Base-by-base conservation (phyloP, 2,329 filamentous ascomycete species). In the Fusarium tanahbumbuense region DNA sequence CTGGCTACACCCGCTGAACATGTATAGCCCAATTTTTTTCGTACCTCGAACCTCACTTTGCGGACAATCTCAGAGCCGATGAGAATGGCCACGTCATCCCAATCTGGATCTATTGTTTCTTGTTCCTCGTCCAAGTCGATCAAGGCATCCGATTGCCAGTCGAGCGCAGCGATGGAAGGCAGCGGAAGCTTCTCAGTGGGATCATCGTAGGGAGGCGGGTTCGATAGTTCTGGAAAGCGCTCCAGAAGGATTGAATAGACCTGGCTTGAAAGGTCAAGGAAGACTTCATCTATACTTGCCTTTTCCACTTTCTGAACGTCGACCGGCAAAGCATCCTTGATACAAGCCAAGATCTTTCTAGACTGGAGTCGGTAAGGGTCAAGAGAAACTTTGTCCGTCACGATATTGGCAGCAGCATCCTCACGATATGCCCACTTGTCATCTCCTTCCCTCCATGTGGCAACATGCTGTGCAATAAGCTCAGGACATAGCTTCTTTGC, bases 271-370 rank as follows among this genome's bases (percentile, higher is more conserved):
- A 99, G 81, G 80, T 99, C 96, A 64, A 98, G 83, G 76, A 98
- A 99, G 11, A 98, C 94, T 80, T 99, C 96, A 78, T 99, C 96
- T 58, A 98, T 92, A 76, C 93, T 91, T 20, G 95, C 96, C 78
- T 98, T 99, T 83, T 99, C 95, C 46, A 98, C 89, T 74, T 86
- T 89, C 77, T 93, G 92, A 66, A 89, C 78, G 45, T 87, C 80
- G 1, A 85, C 78, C 2, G 92, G 91, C 46, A 98, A 81, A 34
- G 84, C 83, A 7, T 92, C 91, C 76, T 94, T 95, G 76, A 98
- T 92, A 60, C 89, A 81, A 13, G 89, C 87, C 73, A 98, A 79
- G 62, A 98, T 98, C 81, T 87, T 92, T 67, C 94, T 87, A 20
- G 93, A 97, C 79, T 98, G 88, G 30, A 93, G 85, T 37, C 96